These are phyloP conservation scores for Leucocoprinus leucothites DNA, from an alignment of 768 basidiomycete genomes.

Conservation along the genomic window DNA sequence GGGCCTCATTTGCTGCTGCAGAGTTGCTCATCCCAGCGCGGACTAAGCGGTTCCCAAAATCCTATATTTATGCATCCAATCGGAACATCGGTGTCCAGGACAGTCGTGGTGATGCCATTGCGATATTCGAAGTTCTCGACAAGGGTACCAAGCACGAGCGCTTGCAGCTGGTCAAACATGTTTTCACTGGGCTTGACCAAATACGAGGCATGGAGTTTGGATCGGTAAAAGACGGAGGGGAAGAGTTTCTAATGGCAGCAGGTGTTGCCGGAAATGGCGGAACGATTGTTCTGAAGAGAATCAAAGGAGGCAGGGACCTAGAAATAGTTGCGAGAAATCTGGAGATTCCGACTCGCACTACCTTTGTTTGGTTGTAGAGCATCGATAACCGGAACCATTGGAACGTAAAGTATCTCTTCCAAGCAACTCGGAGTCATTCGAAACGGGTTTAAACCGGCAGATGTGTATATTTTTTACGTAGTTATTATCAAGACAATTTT, in stretches of 20 bases:
- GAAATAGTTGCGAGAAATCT: constrained; percentile 50
- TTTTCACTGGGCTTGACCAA: constrained; percentile 34
- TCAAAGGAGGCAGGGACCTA: constrained; percentile 50
- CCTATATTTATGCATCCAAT: constrained; percentile 67
- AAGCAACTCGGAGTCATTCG: no score
- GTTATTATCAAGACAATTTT: no score
- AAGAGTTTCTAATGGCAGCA: constrained; percentile 49
- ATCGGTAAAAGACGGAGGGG: constrained; percentile 40
- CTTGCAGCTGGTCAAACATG: constrained; percentile 27
- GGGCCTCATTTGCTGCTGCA: constrained; percentile 45
- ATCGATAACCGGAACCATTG: no score
- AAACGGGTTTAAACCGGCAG: no score
- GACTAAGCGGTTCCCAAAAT: constrained; percentile 40
- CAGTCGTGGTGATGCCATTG: constrained; percentile 48
- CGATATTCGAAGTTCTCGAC: constrained; percentile 43
- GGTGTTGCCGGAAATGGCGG: constrained; percentile 53
- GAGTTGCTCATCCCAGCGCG: constrained; percentile 61
- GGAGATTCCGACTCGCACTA: constrained; percentile 46
- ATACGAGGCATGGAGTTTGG: constrained; percentile 67
- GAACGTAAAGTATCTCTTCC: no score
- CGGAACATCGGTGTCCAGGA: constrained; percentile 51
- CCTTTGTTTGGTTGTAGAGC: constrained; percentile 46
- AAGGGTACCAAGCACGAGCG: constrained; percentile 11
- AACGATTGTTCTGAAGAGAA: constrained; percentile 53
- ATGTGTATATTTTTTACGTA: no score